These are phyloP conservation scores for Yarrowia bubula DNA, from an alignment of 805 yeast genomes.

Conservation along the genomic window DNA sequence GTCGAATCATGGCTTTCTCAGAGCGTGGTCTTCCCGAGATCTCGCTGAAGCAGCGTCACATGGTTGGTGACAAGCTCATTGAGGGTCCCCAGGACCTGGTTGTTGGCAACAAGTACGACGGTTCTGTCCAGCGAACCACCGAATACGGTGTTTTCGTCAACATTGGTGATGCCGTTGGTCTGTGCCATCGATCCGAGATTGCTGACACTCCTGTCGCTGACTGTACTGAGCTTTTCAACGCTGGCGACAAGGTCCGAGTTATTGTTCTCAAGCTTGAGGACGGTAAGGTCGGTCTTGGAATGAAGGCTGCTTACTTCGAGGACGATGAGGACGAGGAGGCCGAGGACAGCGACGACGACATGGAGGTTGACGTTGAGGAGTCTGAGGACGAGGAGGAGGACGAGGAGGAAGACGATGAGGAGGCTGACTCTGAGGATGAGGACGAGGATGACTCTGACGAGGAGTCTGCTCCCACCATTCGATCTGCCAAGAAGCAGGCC, in stretches of 20 bases:
- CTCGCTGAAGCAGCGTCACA: conserved; percentile 77
- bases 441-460: conserved; percentile 39
- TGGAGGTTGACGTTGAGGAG: conserved; percentile 33
- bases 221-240: conserved; percentile 65
- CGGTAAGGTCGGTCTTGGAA: conserved; percentile 76
- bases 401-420: conserved; percentile 37
- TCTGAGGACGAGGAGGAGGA: conserved; percentile 33
- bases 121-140: conserved; percentile 70
- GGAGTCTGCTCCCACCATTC: conserved; percentile 37
- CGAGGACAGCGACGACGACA: conserved; percentile 32
- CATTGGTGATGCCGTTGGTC: conserved; percentile 70
- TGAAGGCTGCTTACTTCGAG: conserved; percentile 88
- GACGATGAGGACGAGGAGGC: conserved; percentile 40
- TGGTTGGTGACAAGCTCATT: conserved; percentile 54
- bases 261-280: conserved; percentile 63
- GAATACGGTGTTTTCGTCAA: conserved; percentile 91
- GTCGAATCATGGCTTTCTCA: conserved; percentile 56
- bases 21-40: conserved; percentile 58
- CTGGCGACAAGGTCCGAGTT: conserved; percentile 89
- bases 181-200: conserved; percentile 82
- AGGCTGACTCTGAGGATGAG: conserved; percentile 39
- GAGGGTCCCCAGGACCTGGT: conserved; percentile 52
- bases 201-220: conserved; percentile 60
- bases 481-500: conserved; percentile 1
- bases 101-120: conserved; percentile 71